phyloP scores from a whole-genome alignment of 768 basidiomycete genomes.

The Cystoderma amianthinum region DNA sequence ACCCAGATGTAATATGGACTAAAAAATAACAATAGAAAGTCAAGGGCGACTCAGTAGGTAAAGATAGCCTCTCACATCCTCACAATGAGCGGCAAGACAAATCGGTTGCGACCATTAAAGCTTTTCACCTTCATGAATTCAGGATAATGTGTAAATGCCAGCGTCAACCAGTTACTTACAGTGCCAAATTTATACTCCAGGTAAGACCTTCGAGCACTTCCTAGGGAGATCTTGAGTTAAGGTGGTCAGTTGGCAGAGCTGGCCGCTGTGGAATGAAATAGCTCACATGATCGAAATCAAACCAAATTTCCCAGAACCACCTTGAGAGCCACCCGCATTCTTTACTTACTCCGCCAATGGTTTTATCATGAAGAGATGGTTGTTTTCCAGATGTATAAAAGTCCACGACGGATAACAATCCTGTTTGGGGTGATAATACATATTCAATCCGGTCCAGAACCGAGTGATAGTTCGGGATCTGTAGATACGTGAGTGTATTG shows the following conservation, averaged over 20 bases:
- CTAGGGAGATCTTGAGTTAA: slow-evolving; percentile 31
- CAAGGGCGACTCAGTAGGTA: not conserved
- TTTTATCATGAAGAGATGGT: slow-evolving; percentile 47
- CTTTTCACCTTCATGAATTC: slow-evolving; percentile 38
- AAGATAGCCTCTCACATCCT: slow-evolving; percentile 34
- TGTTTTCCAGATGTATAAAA: slow-evolving; percentile 62
- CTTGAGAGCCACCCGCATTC: slow-evolving; percentile 59
- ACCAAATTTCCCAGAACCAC: slow-evolving; percentile 79
- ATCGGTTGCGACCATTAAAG: slow-evolving; percentile 68
- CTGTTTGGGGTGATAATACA: slow-evolving; percentile 50
- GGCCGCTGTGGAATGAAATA: no score
- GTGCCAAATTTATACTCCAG: slow-evolving; percentile 78
- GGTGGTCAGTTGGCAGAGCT: not conserved
- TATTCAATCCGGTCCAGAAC: slow-evolving; percentile 64
- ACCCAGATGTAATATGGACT: slow-evolving; percentile 75
- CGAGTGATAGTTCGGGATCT: slow-evolving; percentile 60
- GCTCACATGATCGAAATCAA: slow-evolving; percentile 42
- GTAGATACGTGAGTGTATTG: slow-evolving; percentile 1
- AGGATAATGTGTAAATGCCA: not conserved
- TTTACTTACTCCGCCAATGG: slow-evolving; percentile 57
- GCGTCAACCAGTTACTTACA: slow-evolving; percentile 22
- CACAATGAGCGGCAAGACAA: slow-evolving; percentile 60
- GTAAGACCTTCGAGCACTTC: slow-evolving; percentile 58
- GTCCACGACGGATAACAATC: slow-evolving; percentile 63
- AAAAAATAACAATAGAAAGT: not conserved